These are phyloP conservation scores for Alnus rubra DNA, from an alignment of 306 rosid species.

Conservation along the genomic window DNA sequence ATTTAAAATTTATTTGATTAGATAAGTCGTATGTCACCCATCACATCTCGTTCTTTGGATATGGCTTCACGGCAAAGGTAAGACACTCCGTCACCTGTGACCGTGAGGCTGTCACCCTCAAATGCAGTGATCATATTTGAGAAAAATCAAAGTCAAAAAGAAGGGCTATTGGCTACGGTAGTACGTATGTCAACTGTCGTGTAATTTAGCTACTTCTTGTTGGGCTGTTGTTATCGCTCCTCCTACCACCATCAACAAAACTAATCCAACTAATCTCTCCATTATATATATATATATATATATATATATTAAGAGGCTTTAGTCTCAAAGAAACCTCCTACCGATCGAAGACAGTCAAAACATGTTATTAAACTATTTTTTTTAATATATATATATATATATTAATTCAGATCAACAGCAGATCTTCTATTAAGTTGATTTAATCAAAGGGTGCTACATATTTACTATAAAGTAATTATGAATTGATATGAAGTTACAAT, in stretches of 20 bases:
- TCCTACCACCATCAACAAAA: slow-evolving; percentile 1
- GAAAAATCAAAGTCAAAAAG: slow-evolving; percentile 2
- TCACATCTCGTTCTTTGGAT: slow-evolving; percentile 20
- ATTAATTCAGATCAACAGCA: too few species aligned
- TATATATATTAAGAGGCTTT: background rate
- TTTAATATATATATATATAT: background rate
- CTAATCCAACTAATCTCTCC: background rate
- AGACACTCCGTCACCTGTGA: background rate
- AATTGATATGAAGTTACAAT: too few species aligned
- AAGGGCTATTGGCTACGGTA: background rate
- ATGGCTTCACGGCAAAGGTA: slow-evolving; percentile 26
- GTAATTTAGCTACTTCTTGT: background rate
- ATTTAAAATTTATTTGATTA: too few species aligned
- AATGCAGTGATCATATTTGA: background rate
- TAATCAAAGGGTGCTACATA: too few species aligned
- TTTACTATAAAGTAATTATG: too few species aligned
- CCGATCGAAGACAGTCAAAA: background rate
- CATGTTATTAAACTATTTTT: background rate
- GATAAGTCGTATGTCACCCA: slow-evolving; percentile 11
- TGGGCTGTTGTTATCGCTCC: slow-evolving; percentile 27
- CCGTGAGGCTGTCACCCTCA: background rate
- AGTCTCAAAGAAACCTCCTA: background rate
- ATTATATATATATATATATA: background rate
- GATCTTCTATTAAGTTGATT: too few species aligned
- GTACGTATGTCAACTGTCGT: background rate